Evolutionary conservation across 31 red algal species (phyloP).

Genomic region (Pterothamnion heteromorphum): DNA sequence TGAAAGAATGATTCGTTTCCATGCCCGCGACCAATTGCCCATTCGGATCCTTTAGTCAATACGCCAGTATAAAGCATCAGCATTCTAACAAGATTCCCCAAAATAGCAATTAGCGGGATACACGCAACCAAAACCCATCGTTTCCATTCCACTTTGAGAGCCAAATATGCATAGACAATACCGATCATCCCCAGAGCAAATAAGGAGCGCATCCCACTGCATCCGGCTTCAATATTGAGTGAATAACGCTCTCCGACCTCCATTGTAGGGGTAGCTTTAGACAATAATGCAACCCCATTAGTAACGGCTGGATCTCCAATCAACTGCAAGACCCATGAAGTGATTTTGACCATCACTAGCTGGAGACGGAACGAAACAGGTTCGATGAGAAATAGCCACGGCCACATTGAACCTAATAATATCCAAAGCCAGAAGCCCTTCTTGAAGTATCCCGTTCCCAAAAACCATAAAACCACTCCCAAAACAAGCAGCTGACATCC

Average conservation of each 20-base stretch:
- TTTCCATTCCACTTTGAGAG: not conserved
- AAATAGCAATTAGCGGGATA: not conserved
- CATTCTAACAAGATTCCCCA: not conserved
- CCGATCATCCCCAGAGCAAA: not conserved
- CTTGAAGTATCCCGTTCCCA: not conserved
- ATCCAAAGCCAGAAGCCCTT: not conserved
- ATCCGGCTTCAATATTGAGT: not conserved
- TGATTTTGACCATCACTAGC: not conserved
- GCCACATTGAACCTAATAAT: not conserved
- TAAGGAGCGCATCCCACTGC: not conserved
- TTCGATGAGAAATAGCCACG: not conserved
- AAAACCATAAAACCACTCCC: not conserved
- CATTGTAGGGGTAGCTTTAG: not conserved
- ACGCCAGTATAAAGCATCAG: not conserved
- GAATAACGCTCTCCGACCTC: not conserved
- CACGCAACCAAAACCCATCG: not conserved
- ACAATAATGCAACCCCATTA: not conserved
- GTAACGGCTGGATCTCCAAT: not conserved
- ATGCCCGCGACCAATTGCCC: not conserved
- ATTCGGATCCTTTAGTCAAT: not conserved
- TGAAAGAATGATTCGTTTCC: not conserved
- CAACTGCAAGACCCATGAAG: not conserved
- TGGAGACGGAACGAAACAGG: not conserved
- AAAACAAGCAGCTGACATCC: not conserved
- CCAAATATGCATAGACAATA: not conserved